phyloP scores from a whole-genome alignment of 2,329 filamentous ascomycete genomes.

The Helicocarpus griseus region DNA sequence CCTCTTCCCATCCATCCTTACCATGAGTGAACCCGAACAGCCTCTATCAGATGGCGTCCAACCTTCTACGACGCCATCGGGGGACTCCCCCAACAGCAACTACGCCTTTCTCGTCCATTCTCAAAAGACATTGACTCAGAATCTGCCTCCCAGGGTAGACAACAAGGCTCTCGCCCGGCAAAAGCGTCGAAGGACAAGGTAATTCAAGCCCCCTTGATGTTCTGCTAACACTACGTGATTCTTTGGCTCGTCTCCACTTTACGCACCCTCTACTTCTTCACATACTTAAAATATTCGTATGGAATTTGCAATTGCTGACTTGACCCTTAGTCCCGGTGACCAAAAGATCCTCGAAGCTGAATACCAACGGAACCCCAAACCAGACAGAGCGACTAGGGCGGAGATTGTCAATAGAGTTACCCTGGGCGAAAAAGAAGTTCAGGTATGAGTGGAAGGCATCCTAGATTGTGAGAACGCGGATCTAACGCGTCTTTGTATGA shows the following conservation, averaged over 20 bases:
- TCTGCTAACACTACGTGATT: background rate
- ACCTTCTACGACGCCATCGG: slow-evolving; percentile 12
- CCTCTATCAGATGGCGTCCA: background rate
- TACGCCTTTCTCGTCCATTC: slow-evolving; percentile 54
- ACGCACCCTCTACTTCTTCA: background rate
- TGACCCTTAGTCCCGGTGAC: slow-evolving; percentile 61
- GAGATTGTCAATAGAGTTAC: slow-evolving; percentile 77
- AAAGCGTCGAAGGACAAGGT: slow-evolving; percentile 55
- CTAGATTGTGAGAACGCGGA: slow-evolving; percentile 10
- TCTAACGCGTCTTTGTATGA: slow-evolving; percentile 17
- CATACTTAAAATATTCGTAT: background rate
- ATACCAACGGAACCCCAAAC: slow-evolving; percentile 76
- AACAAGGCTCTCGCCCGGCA: slow-evolving; percentile 52
- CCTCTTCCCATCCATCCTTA: background rate
- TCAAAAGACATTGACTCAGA: slow-evolving; percentile 46
- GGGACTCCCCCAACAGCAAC: slow-evolving; percentile 24
- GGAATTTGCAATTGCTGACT: background rate
- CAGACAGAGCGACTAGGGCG: slow-evolving; percentile 78
- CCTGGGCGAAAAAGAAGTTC: slow-evolving; percentile 89
- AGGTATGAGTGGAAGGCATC: slow-evolving; percentile 51
- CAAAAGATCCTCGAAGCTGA: slow-evolving; percentile 80
- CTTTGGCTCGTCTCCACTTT: background rate
- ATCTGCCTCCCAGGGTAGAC: slow-evolving; percentile 48
- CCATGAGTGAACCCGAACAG: slow-evolving; percentile 2
- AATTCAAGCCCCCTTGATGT: slow-evolving; percentile 15